A percentile compares a stretch with the other conserved stretches of the same genome.
Conservation (phyloP, 768 basidiomycete species). For the Chalciporus pseudorubinellus region DNA sequence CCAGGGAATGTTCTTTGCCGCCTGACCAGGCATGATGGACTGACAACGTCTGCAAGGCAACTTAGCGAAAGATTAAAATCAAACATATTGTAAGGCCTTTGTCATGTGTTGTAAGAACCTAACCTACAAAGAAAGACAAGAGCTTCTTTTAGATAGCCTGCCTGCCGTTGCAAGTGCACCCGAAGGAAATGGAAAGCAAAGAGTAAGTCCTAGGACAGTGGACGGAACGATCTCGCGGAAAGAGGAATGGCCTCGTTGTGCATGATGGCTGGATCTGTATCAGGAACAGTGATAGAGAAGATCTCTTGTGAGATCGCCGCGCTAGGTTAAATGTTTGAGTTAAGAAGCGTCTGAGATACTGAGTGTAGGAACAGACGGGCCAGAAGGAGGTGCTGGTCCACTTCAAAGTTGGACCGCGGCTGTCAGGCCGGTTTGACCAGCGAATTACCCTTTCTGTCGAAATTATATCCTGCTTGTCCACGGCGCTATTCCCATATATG, state of each 20-base stretch:
- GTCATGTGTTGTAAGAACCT: slow-evolving; percentile 25
- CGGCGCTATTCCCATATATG: slow-evolving; percentile 9
- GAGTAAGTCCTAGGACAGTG: slow-evolving; percentile 15
- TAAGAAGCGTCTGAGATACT: slow-evolving; percentile 3
- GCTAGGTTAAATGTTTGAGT: slow-evolving; percentile 22
- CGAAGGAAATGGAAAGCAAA: slow-evolving; percentile 12
- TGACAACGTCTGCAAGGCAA: slow-evolving; percentile 17
- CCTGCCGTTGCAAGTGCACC: slow-evolving; percentile 7
- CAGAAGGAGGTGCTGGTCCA: not conserved
- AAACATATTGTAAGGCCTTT: slow-evolving; percentile 25
- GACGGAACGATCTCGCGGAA: slow-evolving; percentile 12
- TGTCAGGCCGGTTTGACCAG: not conserved
- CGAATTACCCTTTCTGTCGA: not conserved
- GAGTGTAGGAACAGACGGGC: not conserved
- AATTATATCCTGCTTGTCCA: slow-evolving; percentile 8
- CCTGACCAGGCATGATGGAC: slow-evolving; percentile 15
- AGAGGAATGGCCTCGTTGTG: slow-evolving; percentile 13
- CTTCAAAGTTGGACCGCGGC: not conserved
- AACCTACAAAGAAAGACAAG: slow-evolving; percentile 29
- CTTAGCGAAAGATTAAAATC: slow-evolving; percentile 28
- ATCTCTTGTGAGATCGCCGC: slow-evolving; percentile 32
- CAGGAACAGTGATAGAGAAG: slow-evolving; percentile 13
- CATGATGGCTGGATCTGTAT: slow-evolving; percentile 13
- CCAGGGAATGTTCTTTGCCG: slow-evolving; percentile 17
- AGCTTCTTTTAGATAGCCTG: slow-evolving; percentile 6